These are phyloP conservation scores for Seminavis robusta DNA, from an alignment of 108 stramenopile species.

Conservation along the genomic window DNA sequence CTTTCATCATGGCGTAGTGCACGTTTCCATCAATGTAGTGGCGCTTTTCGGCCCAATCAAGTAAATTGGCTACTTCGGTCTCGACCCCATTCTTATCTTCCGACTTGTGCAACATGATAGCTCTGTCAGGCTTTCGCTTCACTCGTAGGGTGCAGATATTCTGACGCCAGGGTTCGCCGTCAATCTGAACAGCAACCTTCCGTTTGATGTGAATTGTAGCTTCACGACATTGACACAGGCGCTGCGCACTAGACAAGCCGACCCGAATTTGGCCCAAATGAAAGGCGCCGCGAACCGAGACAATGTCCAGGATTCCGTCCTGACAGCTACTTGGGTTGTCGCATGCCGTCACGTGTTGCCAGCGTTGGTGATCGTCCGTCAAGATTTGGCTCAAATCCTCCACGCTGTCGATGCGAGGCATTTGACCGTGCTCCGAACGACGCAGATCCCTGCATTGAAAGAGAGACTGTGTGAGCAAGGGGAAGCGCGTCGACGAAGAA, in stretches of 20 bases:
- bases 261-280: constrained; percentile 89
- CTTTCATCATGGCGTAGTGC: constrained; percentile 66
- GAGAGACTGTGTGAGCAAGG: not conserved
- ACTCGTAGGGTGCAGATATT: constrained; percentile 48
- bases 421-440: not conserved
- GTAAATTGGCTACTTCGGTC: constrained; percentile 71
- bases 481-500: not conserved
- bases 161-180: constrained; percentile 90
- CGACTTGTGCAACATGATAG: constrained; percentile 74
- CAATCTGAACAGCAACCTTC: constrained; percentile 80
- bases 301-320: constrained; percentile 86
- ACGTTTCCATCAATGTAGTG: constrained; percentile 55
- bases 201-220: constrained; percentile 62
- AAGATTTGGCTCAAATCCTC: constrained; percentile 37
- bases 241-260: constrained; percentile 74
- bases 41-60: constrained; percentile 75
- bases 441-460: too few species aligned
- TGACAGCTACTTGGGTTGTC: constrained; percentile 73
- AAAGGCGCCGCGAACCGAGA: constrained; percentile 76
- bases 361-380: constrained; percentile 43
- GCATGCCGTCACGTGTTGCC: constrained; percentile 52
- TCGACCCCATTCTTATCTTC: constrained; percentile 68
- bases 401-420: constrained; percentile 42
- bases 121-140: constrained; percentile 57
- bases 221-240: constrained; percentile 76